Conservation (phyloP, 2,329 filamentous ascomycete genomes). For the Pseudocercospora musae region DNA sequence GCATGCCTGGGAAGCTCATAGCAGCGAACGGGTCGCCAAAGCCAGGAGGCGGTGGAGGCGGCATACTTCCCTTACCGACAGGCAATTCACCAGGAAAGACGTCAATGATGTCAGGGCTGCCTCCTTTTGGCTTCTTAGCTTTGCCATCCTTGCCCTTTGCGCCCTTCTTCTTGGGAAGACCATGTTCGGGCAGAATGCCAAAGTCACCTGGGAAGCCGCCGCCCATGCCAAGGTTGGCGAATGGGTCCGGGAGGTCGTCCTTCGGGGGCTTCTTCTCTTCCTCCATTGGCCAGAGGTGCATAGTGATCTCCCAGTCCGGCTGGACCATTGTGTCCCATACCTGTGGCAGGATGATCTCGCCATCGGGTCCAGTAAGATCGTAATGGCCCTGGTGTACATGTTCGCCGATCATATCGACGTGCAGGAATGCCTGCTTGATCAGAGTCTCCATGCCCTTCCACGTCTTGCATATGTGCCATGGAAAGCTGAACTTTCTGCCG, state of each 20-base stretch:
- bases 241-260: conserved; percentile 17
- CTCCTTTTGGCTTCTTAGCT: conserved; percentile 10
- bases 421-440: conserved; percentile 50
- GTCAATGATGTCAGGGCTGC: conserved; percentile 18
- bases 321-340: conserved; percentile 49
- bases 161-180: conserved; percentile 14
- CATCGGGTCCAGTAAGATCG: conserved; percentile 47
- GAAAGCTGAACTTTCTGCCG: conserved; percentile 87
- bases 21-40: conserved; percentile 20
- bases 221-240: conserved; percentile 15
- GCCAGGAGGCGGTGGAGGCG: conserved; percentile 13
- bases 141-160: conserved; percentile 12
- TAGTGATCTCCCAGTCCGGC: conserved; percentile 48
- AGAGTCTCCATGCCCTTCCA: conserved; percentile 49
- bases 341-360: conserved; percentile 49
- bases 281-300: conserved; percentile 50
- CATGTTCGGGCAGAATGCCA: conserved; percentile 14
- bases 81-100: conserved; percentile 8
- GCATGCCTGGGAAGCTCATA: conserved; percentile 14
- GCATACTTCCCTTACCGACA: not conserved
- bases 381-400: conserved; percentile 48
- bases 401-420: conserved; percentile 45
- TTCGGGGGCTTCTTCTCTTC: conserved; percentile 24
- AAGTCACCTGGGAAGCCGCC: conserved; percentile 7
- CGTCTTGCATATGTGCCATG: conserved; percentile 77